Percentiles rank a stretch among this genome's conserved stretches.
Evolutionary conservation across 495 filamentous ascomycete genomes (phyloP).

Genomic region (Neurospora pannonica): DNA sequence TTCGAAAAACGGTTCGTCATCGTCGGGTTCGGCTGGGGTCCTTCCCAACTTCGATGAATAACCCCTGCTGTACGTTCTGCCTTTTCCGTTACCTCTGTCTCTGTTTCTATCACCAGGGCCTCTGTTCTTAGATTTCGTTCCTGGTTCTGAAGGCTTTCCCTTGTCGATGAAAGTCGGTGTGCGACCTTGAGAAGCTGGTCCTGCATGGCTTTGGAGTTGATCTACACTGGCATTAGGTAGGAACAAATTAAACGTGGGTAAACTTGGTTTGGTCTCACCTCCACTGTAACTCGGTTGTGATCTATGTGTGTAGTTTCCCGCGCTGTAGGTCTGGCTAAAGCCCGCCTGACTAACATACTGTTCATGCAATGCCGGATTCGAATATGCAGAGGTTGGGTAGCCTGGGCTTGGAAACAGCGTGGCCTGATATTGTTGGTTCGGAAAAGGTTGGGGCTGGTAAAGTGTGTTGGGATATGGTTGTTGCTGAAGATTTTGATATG

Average conservation of each 20-base stretch:
- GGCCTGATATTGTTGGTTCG: neutral
- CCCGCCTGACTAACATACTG: neutral
- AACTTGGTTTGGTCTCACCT: neutral
- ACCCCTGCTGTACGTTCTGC: neutral
- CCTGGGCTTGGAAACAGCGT: neutral
- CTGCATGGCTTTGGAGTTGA: neutral
- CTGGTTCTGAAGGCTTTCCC: neutral
- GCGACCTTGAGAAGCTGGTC: neutral
- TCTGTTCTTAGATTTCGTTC: neutral
- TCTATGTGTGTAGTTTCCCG: neutral
- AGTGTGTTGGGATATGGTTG: neutral
- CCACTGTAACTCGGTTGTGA: neutral
- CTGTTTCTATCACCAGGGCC: neutral
- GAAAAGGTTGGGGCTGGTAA: neutral
- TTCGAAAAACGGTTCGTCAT: neutral
- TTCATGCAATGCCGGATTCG: neutral
- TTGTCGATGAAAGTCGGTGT: neutral
- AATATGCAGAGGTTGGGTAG: neutral
- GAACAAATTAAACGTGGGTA: neutral
- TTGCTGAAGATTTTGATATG: neutral
- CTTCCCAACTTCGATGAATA: neutral
- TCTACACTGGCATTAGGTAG: neutral
- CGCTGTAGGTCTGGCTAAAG: neutral
- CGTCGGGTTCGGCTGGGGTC: neutral
- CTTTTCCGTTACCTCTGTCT: neutral